Conservation (phyloP, 2,329 filamentous ascomycete genomes). For the Pseudocercospora fuligena region DNA sequence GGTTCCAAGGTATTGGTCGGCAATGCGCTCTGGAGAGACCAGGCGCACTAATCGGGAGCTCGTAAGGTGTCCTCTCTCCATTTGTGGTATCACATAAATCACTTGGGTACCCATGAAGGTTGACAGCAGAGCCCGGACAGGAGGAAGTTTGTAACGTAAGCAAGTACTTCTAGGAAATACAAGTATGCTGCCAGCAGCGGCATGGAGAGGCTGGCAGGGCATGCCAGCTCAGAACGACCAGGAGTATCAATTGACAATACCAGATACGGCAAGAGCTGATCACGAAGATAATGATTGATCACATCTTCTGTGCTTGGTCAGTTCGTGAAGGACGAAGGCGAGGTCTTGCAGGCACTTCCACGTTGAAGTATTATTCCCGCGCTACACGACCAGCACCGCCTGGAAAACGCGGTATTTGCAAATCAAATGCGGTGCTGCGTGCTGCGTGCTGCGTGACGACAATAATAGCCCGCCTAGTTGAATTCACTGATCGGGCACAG, state of each 20-base stretch:
- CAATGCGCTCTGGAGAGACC: slow-evolving; percentile 1
- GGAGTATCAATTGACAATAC: background rate
- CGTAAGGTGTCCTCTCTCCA: slow-evolving; percentile 6
- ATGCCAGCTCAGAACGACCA: background rate
- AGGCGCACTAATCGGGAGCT: slow-evolving; percentile 4
- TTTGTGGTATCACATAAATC: background rate
- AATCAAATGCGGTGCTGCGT: too few relatives aligned
- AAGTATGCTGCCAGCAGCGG: background rate
- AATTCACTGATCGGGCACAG: too few relatives aligned
- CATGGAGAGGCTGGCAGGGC: background rate
- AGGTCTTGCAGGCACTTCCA: too few relatives aligned
- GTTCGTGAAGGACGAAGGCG: too few relatives aligned
- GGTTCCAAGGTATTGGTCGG: background rate
- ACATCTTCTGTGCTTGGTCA: too few relatives aligned
- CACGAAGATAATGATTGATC: background rate
- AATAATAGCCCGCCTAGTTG: too few relatives aligned
- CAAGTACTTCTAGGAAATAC: background rate
- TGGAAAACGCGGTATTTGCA: too few relatives aligned
- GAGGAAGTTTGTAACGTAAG: slow-evolving; percentile 12
- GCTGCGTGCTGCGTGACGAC: too few relatives aligned
- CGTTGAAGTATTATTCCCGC: too few relatives aligned
- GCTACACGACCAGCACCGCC: too few relatives aligned
- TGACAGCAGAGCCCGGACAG: background rate
- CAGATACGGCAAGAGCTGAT: background rate
- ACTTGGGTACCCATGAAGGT: slow-evolving; percentile 4